Evolutionary conservation across 371 early-diverging fungal species (phyloP), one percentile per base, ranked within the genome.

Genomic region (Rhizopus delemar): DNA sequence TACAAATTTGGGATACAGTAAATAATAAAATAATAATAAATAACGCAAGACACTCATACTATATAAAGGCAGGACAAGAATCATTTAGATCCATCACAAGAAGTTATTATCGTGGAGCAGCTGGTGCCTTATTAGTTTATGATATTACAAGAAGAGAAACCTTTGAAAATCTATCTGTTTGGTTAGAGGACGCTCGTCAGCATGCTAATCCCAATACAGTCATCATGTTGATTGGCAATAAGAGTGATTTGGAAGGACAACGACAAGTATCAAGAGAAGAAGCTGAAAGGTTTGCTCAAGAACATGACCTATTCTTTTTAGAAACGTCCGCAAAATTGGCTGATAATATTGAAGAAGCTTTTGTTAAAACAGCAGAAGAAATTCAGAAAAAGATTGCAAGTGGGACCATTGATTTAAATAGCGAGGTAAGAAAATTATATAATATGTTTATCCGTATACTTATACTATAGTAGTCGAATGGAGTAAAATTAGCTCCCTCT

Each of bases 1-100:
- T 99, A 29, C 98, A 98, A 72, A 94, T 99, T 60, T 99, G 99
- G 99, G 99, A 99, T 80, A 98, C 99, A 11, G 96, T 94, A 70
- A 85, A 87, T n/a, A 13, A 57, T 50, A 11, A 22, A 50, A 38
- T 15, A 34, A 8, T 13, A 5, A 46, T 51, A 48, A 16, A 50
- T 33, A 49, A 39, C 45, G 35, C 56, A 29, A 32, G 16, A 28
- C 33, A 50, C 13, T 31, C 29, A 15, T 58, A 16, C 7, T 31
- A 13, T 38, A n/a, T 28, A 36, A 65, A 82, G 77, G 96, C 96
- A 41, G 96, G 97, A 35, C 95, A 97, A 70, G 96, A 96, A 69
- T 89, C 95, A 28, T 98, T 98, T 80, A 85, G 96, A 63, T 92
- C 93, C 66, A 93, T 98, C 60, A 96, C 95, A 16, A 85, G 97